phyloP scores from a whole-genome alignment of 148 eudicot species.

The Chenopodium album region DNA sequence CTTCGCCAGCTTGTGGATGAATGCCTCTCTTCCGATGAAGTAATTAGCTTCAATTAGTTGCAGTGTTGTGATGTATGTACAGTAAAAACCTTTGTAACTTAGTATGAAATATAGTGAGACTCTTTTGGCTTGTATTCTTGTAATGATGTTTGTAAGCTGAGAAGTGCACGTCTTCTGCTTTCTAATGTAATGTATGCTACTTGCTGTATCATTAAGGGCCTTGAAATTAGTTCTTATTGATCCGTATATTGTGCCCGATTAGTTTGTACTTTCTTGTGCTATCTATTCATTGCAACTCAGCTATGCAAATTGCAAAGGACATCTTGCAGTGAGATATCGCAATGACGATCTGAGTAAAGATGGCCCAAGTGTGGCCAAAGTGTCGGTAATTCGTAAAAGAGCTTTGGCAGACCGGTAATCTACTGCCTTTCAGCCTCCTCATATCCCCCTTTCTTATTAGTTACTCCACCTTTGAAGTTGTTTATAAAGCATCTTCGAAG shows the following conservation, averaged over 20 bases:
- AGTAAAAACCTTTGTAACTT: slow-evolving; percentile 17
- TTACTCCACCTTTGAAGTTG: no score
- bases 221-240: not conserved
- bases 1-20: slow-evolving; percentile 85
- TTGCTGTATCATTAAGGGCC: not conserved
- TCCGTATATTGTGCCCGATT: not conserved
- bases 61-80: slow-evolving; percentile 13
- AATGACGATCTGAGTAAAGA: no score
- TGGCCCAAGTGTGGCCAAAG: no score
- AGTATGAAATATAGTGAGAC: not conserved
- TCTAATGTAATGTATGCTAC: not conserved
- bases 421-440: no score
- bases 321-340: not conserved
- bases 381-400: no score
- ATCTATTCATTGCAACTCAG: not conserved
- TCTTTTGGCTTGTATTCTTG: not conserved
- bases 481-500: not conserved
- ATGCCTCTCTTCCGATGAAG: slow-evolving; percentile 65
- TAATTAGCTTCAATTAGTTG: slow-evolving; percentile 28
- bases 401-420: no score
- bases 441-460: no score
- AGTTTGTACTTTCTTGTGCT: not conserved
- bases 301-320: not conserved
- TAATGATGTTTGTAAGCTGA: not conserved
- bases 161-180: not conserved